Conservation (phyloP, 2,329 filamentous ascomycete genomes). For the Neurospora sp. region DNA sequence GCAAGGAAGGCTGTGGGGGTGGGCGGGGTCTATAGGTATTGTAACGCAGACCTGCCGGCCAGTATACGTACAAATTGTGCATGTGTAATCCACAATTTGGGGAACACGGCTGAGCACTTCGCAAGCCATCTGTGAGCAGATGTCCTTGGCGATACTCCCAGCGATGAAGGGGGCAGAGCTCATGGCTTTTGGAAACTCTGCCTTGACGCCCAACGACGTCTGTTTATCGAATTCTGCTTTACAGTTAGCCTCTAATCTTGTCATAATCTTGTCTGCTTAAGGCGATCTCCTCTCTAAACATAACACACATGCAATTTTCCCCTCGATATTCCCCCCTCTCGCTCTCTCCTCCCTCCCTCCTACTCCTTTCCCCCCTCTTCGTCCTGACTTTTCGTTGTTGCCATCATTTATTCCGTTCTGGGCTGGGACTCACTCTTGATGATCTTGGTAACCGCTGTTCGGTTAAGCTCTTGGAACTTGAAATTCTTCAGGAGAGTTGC, state of each 20-base stretch:
- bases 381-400: background rate
- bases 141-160: constrained; percentile 59
- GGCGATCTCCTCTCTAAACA: background rate
- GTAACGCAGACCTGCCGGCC: background rate
- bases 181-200: constrained; percentile 50
- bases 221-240: constrained; percentile 71
- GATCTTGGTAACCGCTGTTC: constrained; percentile 68
- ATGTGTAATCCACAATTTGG: constrained; percentile 66
- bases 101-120: constrained; percentile 66
- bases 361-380: background rate
- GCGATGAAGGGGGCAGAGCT: constrained; percentile 51
- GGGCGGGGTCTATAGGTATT: background rate
- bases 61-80: constrained; percentile 15
- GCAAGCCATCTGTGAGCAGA: constrained; percentile 64
- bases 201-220: constrained; percentile 61
- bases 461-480: constrained; percentile 77
- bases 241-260: background rate
- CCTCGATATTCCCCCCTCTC: background rate
- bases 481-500: constrained; percentile 66
- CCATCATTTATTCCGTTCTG: background rate
- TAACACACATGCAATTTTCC: background rate
- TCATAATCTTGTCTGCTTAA: background rate
- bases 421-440: constrained; percentile 56
- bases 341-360: background rate
- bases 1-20: background rate